Base-by-base conservation (phyloP, 176 grass and related monocot species). In the Rhynchospora tenuis region DNA sequence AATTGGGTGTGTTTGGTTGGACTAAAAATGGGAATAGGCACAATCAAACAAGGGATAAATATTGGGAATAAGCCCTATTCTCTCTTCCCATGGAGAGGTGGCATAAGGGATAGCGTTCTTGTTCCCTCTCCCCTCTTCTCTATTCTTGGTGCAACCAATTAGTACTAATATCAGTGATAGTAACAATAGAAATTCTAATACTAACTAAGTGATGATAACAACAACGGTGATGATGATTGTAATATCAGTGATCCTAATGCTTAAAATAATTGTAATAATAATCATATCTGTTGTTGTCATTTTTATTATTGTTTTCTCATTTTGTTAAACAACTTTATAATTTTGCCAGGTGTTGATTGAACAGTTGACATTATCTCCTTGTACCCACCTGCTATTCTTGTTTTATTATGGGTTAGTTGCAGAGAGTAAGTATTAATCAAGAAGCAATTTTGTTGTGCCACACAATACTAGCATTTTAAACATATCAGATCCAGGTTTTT, bases 331-430 rank as follows among this genome's bases (percentile, higher is more conserved):
- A 12, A 27, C 20, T 75, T 54, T 23, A 54, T 75, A 52, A 52
- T 75, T 52, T 64, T 81, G 83, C 79, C 90, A 98, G 95, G 92
- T 98, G 47, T 76, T 98, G 28, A 14, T 94, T 68, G 95, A 94
- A 85, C 92, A 94, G 81, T 29, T 94, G 64, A 93, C 90, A 6
- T 86, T 83, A 60, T 98, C 95, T 87, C 92, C 95, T 3, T 92
- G 87, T 89, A 94, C 91, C 84, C 86, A 94, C 59, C 50, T 98
- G 46, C 67, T 98, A n/a, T 98, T 98, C 73, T 84, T 98, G 86
- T 81, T 90, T 48, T 98, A 98, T 65, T 94, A 93, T 76, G 95
- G 90, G 85, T 93, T 91, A 55, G 81, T 94, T 83, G 92, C 94
- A 80, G 95, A 98, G 80, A 88, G 92, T 94, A 94, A 94, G 92